Base-by-base conservation (phyloP, 768 basidiomycete species). In the Sutorius australiensis region DNA sequence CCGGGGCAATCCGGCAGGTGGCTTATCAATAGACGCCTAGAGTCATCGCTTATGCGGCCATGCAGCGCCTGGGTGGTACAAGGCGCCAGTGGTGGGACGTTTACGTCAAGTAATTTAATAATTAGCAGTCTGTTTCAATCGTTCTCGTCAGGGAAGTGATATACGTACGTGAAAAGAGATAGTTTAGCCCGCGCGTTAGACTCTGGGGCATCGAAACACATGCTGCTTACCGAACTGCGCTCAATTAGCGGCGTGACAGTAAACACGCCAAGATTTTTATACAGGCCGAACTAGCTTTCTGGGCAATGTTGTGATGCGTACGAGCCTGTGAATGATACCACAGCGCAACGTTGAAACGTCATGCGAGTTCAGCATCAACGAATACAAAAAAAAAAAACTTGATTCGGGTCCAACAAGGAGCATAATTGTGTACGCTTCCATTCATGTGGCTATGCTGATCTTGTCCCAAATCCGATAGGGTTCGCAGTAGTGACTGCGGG, bases 361-460 rank as follows among this genome's bases (percentile, higher is more conserved):
- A 37, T 7, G 33, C 21, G 19, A 21, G 34, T 5, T 21, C 39
- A 28, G 9, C 36, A 9, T 11, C 47, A 9, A 38, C n/a, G 36
- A 19, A n/a, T n/a, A n/a, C n/a, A n/a, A n/a, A n/a, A 8, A 1
- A 17, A 19, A 41, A 17, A 10, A 21, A 16, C 40, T 24, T 7
- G 40, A 9, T 14, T 24, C 46, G 11, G 44, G 13, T 19, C 24
- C 47, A 30, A 6, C 37, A 49, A 9, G 14, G 21, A 24, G 12
- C 14, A 13, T 4, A 24, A 24, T 24, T 24, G 24, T 4, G 24
- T 24, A 6, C 5, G 12, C 42, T 32, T 46, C 46, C 34, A 28
- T 28, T 47, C n/a, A 9, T 47, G 58, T 65, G 64, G 64, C 64
- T 65, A 45, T 67, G 63, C 50, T 54, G 54, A 53, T 66, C 46